A percentile compares a stretch with the other conserved stretches of the same genome.
These are phyloP conservation scores for Acer campestre DNA, from an alignment of 345 rosid species.

Conservation along the genomic window DNA sequence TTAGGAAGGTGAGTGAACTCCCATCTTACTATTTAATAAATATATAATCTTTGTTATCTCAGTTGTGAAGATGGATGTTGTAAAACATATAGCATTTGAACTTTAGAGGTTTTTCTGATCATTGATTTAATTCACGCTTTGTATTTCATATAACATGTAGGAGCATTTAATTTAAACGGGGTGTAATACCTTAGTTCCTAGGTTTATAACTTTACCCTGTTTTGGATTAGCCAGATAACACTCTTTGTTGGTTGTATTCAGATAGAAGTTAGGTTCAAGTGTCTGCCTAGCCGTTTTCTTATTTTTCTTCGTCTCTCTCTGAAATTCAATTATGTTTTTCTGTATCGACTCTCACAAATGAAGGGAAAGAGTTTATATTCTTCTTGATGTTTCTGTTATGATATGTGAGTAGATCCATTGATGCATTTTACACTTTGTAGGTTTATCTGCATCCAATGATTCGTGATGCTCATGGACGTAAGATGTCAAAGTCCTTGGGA, in stretches of 20 bases:
- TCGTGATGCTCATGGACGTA: conserved; percentile 97
- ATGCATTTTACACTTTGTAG: conserved; percentile 39
- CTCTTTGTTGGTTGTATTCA: background rate
- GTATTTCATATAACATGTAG: background rate
- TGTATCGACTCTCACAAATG: background rate
- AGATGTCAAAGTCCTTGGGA: conserved; percentile 94
- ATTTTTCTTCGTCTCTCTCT: background rate
- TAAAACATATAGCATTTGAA: background rate
- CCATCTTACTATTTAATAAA: conserved; percentile 2
- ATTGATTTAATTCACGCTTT: background rate
- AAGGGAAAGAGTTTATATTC: background rate
- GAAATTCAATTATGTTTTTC: background rate
- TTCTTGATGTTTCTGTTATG: background rate
- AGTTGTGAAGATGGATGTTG: background rate
- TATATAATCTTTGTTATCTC: background rate
- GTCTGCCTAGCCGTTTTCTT: background rate
- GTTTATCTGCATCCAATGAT: conserved; percentile 96
- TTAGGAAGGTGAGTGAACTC: conserved; percentile 60
- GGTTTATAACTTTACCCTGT: background rate
- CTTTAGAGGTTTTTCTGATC: background rate
- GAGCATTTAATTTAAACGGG: background rate
- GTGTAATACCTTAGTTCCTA: background rate
- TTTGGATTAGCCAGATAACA: background rate
- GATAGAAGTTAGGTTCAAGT: background rate
- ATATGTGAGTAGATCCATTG: background rate